Conservation (phyloP, 106 monocot genomes). For the Alisma plantagoaquatica region DNA sequence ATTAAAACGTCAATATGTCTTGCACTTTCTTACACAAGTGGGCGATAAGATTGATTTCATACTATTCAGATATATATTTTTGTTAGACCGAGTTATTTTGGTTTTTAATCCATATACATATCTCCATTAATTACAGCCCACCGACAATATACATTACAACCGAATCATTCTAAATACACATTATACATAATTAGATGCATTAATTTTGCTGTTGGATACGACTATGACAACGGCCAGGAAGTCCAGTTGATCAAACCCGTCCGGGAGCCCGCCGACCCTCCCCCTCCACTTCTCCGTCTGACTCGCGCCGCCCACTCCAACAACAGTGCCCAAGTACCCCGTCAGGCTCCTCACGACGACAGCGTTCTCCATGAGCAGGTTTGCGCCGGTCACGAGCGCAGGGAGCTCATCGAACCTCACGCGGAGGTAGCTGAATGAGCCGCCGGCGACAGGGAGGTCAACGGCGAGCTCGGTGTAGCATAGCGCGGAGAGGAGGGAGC, state of each 20-base stretch:
- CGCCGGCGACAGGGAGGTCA: slow-evolving; percentile 90
- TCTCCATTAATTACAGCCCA: too few relatives aligned
- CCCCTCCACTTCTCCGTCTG: slow-evolving; percentile 55
- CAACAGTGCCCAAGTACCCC: slow-evolving; percentile 63
- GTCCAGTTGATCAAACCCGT: slow-evolving; percentile 86
- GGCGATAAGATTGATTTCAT: too few relatives aligned
- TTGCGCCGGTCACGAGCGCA: slow-evolving; percentile 81
- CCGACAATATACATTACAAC: too few relatives aligned
- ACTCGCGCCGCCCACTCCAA: slow-evolving; percentile 39
- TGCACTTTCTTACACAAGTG: too few relatives aligned
- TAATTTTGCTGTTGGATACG: too few relatives aligned
- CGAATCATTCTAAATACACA: too few relatives aligned
- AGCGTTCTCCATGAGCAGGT: slow-evolving; percentile 94
- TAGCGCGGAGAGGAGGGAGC: slow-evolving; percentile 88
- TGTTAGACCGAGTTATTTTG: too few relatives aligned
- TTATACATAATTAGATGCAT: too few relatives aligned
- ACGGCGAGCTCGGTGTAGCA: slow-evolving; percentile 99
- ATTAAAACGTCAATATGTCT: too few relatives aligned
- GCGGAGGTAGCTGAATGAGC: slow-evolving; percentile 89
- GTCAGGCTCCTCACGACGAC: slow-evolving; percentile 87
- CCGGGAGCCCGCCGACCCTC: slow-evolving; percentile 42
- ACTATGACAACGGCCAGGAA: too few relatives aligned
- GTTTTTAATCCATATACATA: too few relatives aligned
- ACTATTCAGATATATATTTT: too few relatives aligned
- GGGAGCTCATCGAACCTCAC: slow-evolving; percentile 92